phyloP scores from a whole-genome alignment of 2,329 filamentous ascomycete genomes.

The Clonostachys solani region DNA sequence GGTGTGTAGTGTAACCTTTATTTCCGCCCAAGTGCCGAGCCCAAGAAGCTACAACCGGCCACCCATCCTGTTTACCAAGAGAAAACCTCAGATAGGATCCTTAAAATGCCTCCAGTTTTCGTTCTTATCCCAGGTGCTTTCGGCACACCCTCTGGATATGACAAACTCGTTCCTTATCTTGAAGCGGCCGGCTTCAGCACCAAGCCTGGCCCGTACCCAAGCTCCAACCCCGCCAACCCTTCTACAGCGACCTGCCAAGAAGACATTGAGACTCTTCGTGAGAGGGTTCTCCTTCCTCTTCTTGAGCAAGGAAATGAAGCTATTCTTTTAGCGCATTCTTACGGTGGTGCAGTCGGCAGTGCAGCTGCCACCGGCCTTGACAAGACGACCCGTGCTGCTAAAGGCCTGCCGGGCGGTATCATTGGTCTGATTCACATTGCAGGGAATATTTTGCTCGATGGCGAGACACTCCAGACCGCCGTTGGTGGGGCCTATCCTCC shows the following conservation, averaged over 20 bases:
- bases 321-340: slow-evolving; percentile 42
- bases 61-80: too few species aligned
- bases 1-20: too few species aligned
- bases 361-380: slow-evolving; percentile 40
- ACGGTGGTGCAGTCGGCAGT: slow-evolving; percentile 39
- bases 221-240: not conserved
- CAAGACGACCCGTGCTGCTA: slow-evolving; percentile 3
- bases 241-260: not conserved
- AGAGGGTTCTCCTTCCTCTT: not conserved
- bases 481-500: not conserved
- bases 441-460: slow-evolving; percentile 12
- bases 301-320: slow-evolving; percentile 28
- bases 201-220: not conserved
- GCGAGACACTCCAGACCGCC: not conserved
- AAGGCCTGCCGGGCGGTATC: slow-evolving; percentile 22
- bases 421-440: slow-evolving; percentile 39
- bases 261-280: not conserved
- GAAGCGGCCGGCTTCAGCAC: not conserved
- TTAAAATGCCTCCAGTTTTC: not conserved
- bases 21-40: too few species aligned
- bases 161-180: not conserved
- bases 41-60: too few species aligned
- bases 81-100: too few species aligned
- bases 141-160: not conserved
- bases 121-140: not conserved